A percentile compares a stretch with the other conserved stretches of the same genome.
Conservation (phyloP, 306 rosid species). For the Glycine latifolia region DNA sequence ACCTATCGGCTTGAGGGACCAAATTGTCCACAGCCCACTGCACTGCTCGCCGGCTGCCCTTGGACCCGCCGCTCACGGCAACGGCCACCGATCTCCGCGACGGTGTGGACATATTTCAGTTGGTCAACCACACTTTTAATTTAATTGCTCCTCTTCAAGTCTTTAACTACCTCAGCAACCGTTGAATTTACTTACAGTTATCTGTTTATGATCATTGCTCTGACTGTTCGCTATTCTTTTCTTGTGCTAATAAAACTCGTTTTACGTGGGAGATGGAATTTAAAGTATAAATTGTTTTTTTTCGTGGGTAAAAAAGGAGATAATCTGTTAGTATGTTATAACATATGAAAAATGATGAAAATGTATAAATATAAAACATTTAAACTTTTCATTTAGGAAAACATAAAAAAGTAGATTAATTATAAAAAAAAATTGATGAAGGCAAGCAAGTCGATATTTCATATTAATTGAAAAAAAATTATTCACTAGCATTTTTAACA, state of each 20-base stretch:
- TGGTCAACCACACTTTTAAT: not conserved
- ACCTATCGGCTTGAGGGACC: conserved; percentile 70
- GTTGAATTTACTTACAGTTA: conserved; percentile 8
- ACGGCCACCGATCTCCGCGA: conserved; percentile 71
- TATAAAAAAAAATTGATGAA: too few relatives aligned
- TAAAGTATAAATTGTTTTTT: not conserved
- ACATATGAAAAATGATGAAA: too few relatives aligned
- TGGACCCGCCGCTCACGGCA: conserved; percentile 67
- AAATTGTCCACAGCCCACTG: conserved; percentile 83
- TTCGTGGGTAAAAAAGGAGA: too few relatives aligned
- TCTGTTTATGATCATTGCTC: not conserved
- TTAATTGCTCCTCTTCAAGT: not conserved
- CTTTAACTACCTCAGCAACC: not conserved
- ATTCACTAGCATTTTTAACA: too few relatives aligned
- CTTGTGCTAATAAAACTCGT: not conserved
- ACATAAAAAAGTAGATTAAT: too few relatives aligned
- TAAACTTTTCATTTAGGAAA: too few relatives aligned
- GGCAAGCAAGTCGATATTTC: too few relatives aligned
- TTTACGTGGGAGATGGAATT: not conserved
- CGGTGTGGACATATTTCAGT: conserved; percentile 32
- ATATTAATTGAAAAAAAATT: too few relatives aligned
- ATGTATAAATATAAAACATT: too few relatives aligned
- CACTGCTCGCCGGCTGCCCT: conserved; percentile 81
- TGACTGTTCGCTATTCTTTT: not conserved
- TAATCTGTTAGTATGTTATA: too few relatives aligned